Conservation (phyloP, 768 basidiomycete genomes). For the Crassisporium funariophilum region DNA sequence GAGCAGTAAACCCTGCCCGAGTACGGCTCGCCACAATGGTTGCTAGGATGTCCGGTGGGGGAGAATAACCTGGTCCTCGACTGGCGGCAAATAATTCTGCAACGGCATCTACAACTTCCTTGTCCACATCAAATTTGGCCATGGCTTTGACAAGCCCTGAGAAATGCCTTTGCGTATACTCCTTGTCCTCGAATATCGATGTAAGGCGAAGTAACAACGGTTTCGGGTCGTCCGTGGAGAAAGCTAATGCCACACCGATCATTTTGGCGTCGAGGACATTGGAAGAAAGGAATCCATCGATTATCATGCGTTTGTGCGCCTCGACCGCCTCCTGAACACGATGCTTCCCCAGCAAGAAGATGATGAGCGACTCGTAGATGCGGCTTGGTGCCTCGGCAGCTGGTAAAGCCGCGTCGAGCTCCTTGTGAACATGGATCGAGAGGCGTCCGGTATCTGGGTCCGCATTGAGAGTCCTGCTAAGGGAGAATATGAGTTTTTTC, state of each 20-base stretch:
- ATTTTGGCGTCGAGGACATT: constrained; percentile 43
- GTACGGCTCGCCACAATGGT: not conserved
- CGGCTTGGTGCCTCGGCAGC: constrained; percentile 9
- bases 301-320: constrained; percentile 44
- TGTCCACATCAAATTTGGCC: constrained; percentile 1
- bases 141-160: constrained; percentile 8
- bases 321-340: constrained; percentile 38
- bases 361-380: constrained; percentile 40
- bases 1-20: constrained; percentile 4
- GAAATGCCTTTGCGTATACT: constrained; percentile 29
- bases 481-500: too few species aligned
- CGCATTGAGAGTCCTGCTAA: not conserved
- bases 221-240: constrained; percentile 19
- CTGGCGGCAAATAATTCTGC: constrained; percentile 10
- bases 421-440: constrained; percentile 4
- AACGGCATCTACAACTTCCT: constrained; percentile 4
- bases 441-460: not conserved
- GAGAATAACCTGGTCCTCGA: constrained; percentile 7
- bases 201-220: constrained; percentile 18
- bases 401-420: not conserved
- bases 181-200: constrained; percentile 22
- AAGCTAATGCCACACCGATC: constrained; percentile 32
- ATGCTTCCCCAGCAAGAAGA: constrained; percentile 41
- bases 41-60: not conserved
- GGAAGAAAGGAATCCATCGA: constrained; percentile 39